A percentile compares a stretch with the other conserved stretches of the same genome.
Conservation (phyloP, 2,329 filamentous ascomycete genomes). For the Triangularia setosa region DNA sequence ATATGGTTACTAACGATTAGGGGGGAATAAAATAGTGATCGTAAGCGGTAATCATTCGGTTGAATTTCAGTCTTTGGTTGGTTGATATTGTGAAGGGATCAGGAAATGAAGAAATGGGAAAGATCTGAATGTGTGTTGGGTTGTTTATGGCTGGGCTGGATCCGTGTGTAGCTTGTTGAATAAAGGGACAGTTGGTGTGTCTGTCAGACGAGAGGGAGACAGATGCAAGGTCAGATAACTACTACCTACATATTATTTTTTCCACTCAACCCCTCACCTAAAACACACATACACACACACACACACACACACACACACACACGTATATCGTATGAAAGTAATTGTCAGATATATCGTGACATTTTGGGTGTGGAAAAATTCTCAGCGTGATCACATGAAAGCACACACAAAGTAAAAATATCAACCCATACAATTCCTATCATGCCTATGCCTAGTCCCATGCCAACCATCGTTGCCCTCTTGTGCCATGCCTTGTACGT, state of each 20-base stretch:
- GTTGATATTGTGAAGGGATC: no score
- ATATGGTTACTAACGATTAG: not conserved
- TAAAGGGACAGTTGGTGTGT: not conserved
- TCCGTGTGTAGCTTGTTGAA: not conserved
- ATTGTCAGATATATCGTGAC: not conserved
- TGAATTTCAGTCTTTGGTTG: not conserved
- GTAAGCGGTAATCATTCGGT: conserved; percentile 21
- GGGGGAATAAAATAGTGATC: conserved; percentile 11
- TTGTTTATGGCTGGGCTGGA: not conserved
- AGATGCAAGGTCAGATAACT: no score
- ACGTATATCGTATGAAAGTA: not conserved
- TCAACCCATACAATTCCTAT: conserved; percentile 9
- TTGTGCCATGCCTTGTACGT: not conserved
- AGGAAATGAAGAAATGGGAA: not conserved
- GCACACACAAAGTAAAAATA: not conserved
- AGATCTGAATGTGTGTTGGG: not conserved
- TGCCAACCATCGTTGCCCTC: not conserved
- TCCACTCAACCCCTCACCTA: not conserved
- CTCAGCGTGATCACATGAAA: not conserved
- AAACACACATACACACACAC: not conserved
- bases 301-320: not conserved
- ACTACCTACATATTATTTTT: not conserved
- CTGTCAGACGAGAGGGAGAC: not conserved
- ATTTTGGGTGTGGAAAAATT: not conserved
- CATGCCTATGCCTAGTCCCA: conserved; percentile 6